A percentile compares a stretch with the other conserved stretches of the same genome.
These are phyloP conservation scores for Nyssa sinensis DNA, from an alignment of 148 eudicot genomes.

Conservation along the genomic window DNA sequence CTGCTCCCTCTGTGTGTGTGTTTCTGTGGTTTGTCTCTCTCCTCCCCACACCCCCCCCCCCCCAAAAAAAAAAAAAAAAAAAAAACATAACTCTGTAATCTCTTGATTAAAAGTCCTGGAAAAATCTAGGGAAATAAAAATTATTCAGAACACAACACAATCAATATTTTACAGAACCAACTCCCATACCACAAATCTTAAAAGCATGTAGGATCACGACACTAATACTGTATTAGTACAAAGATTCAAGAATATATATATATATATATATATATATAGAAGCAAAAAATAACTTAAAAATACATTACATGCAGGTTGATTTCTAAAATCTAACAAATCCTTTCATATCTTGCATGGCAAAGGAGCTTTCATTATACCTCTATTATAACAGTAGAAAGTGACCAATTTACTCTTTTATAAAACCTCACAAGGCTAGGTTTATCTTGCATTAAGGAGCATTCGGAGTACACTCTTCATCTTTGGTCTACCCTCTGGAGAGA, in stretches of 20 bases:
- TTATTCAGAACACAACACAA: background rate
- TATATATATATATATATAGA: background rate
- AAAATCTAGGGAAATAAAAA: no score
- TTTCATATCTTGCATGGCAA: background rate
- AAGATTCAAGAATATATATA: background rate
- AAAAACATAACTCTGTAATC: no score
- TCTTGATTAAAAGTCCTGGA: no score
- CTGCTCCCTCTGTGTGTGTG: no score
- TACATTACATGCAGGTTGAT: background rate
- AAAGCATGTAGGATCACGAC: background rate
- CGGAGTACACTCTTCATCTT: constrained; percentile 70
- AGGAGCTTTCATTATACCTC: background rate
- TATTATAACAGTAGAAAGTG: no score
- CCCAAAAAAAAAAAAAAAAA: no score
- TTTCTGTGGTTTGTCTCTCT: no score
- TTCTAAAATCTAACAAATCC: background rate
- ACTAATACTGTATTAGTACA: background rate
- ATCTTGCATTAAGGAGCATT: constrained; percentile 74
- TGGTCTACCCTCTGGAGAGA: constrained; percentile 75
- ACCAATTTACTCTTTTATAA: background rate
- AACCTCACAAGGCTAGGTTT: background rate
- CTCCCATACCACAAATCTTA: background rate
- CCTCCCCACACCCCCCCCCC: no score
- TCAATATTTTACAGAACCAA: background rate
- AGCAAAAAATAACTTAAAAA: background rate